Evolutionary conservation across 306 rosid genomes (phyloP).

Genomic region (Gastrolobium villosum): DNA sequence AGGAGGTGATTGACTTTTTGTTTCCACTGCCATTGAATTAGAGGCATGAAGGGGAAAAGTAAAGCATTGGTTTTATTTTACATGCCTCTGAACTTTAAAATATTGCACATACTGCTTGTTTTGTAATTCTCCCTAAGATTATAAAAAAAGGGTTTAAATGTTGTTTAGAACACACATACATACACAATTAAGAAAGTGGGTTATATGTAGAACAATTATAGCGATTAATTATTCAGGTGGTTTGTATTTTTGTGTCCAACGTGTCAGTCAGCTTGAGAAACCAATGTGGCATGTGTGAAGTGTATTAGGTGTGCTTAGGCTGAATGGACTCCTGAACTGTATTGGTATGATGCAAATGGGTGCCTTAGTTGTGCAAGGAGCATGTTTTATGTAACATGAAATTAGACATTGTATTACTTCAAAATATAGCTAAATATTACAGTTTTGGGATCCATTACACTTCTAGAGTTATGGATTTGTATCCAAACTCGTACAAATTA

Average conservation of each 20-base stretch:
- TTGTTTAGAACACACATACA: not conserved
- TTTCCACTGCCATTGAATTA: constrained; percentile 11
- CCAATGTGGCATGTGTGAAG: not conserved
- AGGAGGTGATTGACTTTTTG: not conserved
- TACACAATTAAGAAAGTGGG: not conserved
- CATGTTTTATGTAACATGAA: constrained; percentile 2
- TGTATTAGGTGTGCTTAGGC: not conserved
- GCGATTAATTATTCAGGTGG: not conserved
- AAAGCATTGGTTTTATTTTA: not conserved
- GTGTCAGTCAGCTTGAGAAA: not conserved
- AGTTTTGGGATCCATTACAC: not conserved
- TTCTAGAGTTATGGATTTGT: not conserved
- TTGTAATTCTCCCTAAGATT: not conserved
- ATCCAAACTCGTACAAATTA: not conserved
- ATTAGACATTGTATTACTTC: not conserved
- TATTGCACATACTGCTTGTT: not conserved
- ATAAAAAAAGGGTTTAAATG: not conserved
- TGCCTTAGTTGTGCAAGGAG: not conserved
- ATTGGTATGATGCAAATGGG: not conserved
- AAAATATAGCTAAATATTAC: not conserved
- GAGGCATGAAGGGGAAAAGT: not conserved
- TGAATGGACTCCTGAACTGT: not conserved
- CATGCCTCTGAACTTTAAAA: not conserved
- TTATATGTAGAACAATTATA: not conserved
- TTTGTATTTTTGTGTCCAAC: not conserved